Evolutionary conservation across 1,139 yeast genomes (phyloP).

Genomic region (Magnusiomyces starmeri): DNA sequence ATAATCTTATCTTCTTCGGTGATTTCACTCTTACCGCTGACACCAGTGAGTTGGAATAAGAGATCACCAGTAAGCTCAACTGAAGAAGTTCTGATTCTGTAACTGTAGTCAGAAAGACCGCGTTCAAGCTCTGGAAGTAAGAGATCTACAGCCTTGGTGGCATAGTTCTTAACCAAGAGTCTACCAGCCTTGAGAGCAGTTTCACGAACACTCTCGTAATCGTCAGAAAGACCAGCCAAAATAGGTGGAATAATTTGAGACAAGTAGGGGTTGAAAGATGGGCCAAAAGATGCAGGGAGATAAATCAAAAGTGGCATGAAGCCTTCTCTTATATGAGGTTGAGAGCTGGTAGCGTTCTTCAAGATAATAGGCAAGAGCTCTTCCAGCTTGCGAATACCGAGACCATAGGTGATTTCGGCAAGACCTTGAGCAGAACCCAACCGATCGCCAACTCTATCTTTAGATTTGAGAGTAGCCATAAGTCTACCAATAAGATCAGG

Average conservation of each 20-base stretch:
- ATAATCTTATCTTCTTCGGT: conserved; percentile 46
- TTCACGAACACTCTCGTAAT: conserved; percentile 79
- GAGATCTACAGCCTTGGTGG: conserved; percentile 86
- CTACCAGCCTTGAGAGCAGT: conserved; percentile 91
- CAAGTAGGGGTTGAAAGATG: conserved; percentile 85
- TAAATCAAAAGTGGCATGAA: conserved; percentile 85
- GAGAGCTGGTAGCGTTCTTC: conserved; percentile 58
- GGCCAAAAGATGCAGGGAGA: conserved; percentile 91
- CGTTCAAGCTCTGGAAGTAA: conserved; percentile 87
- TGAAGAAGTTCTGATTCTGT: conserved; percentile 87
- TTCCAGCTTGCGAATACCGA: conserved; percentile 81
- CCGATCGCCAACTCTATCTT: conserved; percentile 79
- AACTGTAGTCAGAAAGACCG: conserved; percentile 76
- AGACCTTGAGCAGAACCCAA: conserved; percentile 97
- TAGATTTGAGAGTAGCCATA: conserved; percentile 69
- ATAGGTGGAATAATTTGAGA: conserved; percentile 83
- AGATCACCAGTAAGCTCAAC: conserved; percentile 97
- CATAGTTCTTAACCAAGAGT: conserved; percentile 83
- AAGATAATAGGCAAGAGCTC: conserved; percentile 78
- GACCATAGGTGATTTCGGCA: conserved; percentile 87
- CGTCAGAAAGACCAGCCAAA: conserved; percentile 84
- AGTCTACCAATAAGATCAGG: conserved; percentile 85
- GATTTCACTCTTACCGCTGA: conserved; percentile 32
- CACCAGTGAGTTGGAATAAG: conserved; percentile 90
- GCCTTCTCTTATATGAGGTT: conserved; percentile 78